Conservation (phyloP, 225 moss, liverwort and hornwort genomes). For the Polytrichum formosum region DNA sequence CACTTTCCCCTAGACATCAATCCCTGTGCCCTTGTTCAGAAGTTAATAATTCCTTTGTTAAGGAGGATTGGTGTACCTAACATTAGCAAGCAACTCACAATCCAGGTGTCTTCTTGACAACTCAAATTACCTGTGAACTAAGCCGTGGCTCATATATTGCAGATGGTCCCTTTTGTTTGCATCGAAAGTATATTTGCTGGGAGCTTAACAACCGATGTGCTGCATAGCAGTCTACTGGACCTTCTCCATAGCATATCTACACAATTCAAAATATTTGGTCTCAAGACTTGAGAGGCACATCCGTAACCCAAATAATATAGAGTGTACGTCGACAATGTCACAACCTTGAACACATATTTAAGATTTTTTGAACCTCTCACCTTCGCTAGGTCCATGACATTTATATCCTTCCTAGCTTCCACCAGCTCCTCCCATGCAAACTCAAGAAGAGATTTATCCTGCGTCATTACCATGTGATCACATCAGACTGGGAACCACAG, state of each 20-base stretch:
- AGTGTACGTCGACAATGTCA: not conserved
- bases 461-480: slow-evolving; percentile 13
- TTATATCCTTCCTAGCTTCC: slow-evolving; percentile 53
- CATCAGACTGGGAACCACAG: too few species aligned
- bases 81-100: too few species aligned
- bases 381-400: slow-evolving; percentile 78
- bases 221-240: slow-evolving; percentile 79
- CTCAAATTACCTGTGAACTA: slow-evolving; percentile 61
- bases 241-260: slow-evolving; percentile 84
- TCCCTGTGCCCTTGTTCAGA: too few species aligned
- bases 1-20: too few species aligned
- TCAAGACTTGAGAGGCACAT: slow-evolving; percentile 16
- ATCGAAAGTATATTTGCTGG: slow-evolving; percentile 79
- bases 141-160: slow-evolving; percentile 82
- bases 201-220: slow-evolving; percentile 87
- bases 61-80: too few species aligned
- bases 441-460: slow-evolving; percentile 87
- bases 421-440: slow-evolving; percentile 93
- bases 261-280: slow-evolving; percentile 26
- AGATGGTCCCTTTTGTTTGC: slow-evolving; percentile 78
- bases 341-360: not conserved
- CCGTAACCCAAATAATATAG: slow-evolving; percentile 3
- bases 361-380: slow-evolving; percentile 27
- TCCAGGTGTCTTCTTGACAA: not conserved
- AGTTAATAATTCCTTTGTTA: too few species aligned